Evolutionary conservation across 768 basidiomycete species (phyloP), one percentile per base, ranked within the genome.

Genomic region (Collybia sp.): DNA sequence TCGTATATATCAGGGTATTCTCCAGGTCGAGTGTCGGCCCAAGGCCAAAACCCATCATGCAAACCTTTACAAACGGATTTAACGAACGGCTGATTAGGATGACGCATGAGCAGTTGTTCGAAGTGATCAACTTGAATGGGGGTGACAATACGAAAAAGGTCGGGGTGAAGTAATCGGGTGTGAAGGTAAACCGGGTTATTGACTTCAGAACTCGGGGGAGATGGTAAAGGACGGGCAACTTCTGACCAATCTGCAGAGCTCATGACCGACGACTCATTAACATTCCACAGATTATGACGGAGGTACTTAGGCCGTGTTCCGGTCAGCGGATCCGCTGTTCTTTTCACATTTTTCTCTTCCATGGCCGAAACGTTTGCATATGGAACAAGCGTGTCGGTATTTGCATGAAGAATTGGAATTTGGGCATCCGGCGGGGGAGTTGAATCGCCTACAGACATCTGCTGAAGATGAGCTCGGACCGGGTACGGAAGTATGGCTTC

Each of bases 21-120:
- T 5, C 11, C 15, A 6, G 16, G 1, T 4, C 45, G 34, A 15
- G 56, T 56, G 18, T 59, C 32, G 1, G 59, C 60, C 31, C 42
- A 63, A 2, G 65, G 65, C 66, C 62, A 67, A 44, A 67, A 65
- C 0, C 65, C 62, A 8, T 63, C 48, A 1, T 53, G 16, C 0
- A 67, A 44, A 13, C 58, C 57, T 0, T 12, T 1, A 6, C 47
- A 45, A 2, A 67, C 56, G 6, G 59, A 66, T 2, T 44, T 10
- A 10, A 67, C 63, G 25, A 67, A 57, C 2, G 52, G 15, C 6
- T 25, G 54, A 44, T 67, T 67, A 0, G 66, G 65, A 44, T 67
- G 62, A 8, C 13, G 20, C 2, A 12, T 12, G 12, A 63, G 51
- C 31, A 57, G 45, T 2, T 18, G 6, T 35, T 59, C 47, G 30